These are phyloP conservation scores for Scheffersomyces amazonensis DNA, from an alignment of 805 yeast species.

Conservation along the genomic window DNA sequence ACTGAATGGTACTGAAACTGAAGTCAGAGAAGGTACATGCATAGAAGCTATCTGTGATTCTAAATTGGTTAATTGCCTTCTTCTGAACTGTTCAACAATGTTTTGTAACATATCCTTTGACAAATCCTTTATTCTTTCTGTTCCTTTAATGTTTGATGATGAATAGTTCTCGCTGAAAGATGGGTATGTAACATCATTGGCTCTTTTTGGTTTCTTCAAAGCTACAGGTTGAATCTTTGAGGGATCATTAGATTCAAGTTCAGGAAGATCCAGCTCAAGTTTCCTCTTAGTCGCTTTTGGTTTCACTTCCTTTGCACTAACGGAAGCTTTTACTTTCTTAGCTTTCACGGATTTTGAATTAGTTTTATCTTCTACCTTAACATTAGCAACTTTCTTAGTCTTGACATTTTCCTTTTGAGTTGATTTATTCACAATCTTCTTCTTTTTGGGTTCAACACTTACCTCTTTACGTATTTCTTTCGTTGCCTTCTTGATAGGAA, in stretches of 20 bases:
- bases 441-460: background rate
- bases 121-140: background rate
- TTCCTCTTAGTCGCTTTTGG: constrained; percentile 4
- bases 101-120: background rate
- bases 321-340: background rate
- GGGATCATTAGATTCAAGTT: constrained; percentile 1
- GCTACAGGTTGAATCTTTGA: constrained; percentile 1
- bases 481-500: background rate
- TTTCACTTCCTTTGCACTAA: constrained; percentile 6
- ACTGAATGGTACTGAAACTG: constrained; percentile 16
- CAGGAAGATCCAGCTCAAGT: background rate
- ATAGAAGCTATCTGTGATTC: constrained; percentile 14
- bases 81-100: constrained; percentile 14
- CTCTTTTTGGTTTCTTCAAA: constrained; percentile 10
- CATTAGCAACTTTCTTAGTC: background rate
- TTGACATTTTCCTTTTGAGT: background rate
- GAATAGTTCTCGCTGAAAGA: background rate
- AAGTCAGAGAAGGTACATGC: constrained; percentile 13
- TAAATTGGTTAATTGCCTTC: constrained; percentile 26
- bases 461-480: background rate
- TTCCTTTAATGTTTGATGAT: background rate
- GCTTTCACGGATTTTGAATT: background rate
- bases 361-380: background rate
- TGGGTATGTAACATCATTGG: background rate
- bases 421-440: background rate